Percentiles rank a stretch among this genome's conserved stretches.
These are phyloP conservation scores for Tolypocladium endophyticum DNA, from an alignment of 2,329 filamentous ascomycete genomes.

Conservation along the genomic window DNA sequence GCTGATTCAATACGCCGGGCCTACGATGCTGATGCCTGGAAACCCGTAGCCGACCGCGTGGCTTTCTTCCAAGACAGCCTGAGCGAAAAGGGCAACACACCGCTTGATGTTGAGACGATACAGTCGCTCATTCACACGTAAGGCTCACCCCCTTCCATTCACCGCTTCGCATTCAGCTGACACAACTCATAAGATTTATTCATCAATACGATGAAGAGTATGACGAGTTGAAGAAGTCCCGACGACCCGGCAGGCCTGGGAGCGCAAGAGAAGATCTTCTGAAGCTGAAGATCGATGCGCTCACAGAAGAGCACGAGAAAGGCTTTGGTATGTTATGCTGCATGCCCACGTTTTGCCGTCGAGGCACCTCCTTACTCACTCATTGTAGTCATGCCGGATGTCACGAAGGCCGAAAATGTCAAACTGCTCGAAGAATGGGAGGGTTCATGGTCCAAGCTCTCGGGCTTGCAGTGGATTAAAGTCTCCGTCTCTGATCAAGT, in stretches of 20 bases:
- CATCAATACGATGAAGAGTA: constrained; percentile 64
- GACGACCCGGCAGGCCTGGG: constrained; percentile 70
- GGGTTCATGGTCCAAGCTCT: constrained; percentile 72
- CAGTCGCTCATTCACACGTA: constrained; percentile 53
- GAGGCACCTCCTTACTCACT: not conserved
- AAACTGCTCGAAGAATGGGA: constrained; percentile 64
- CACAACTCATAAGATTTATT: constrained; percentile 39
- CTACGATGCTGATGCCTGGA: not conserved
- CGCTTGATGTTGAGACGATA: constrained; percentile 45
- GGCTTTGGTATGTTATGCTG: constrained; percentile 56
- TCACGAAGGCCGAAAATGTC: constrained; percentile 56
- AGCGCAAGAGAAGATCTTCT: constrained; percentile 69
- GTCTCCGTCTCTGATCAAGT: constrained; percentile 55
- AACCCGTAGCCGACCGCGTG: constrained; percentile 23
- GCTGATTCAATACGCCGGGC: not conserved
- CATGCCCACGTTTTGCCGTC: not conserved
- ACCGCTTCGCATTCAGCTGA: constrained; percentile 10
- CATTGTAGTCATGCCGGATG: constrained; percentile 57
- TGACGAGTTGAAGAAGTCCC: constrained; percentile 51
- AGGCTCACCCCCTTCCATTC: constrained; percentile 9
- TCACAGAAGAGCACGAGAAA: constrained; percentile 70
- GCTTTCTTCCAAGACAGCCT: constrained; percentile 61
- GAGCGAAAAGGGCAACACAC: constrained; percentile 32
- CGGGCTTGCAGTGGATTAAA: constrained; percentile 66
- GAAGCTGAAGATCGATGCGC: constrained; percentile 55